A percentile compares a stretch with the other conserved stretches of the same genome.
Evolutionary conservation across 2,329 filamentous ascomycete species (phyloP).

Genomic region (Thelonectria rubi): DNA sequence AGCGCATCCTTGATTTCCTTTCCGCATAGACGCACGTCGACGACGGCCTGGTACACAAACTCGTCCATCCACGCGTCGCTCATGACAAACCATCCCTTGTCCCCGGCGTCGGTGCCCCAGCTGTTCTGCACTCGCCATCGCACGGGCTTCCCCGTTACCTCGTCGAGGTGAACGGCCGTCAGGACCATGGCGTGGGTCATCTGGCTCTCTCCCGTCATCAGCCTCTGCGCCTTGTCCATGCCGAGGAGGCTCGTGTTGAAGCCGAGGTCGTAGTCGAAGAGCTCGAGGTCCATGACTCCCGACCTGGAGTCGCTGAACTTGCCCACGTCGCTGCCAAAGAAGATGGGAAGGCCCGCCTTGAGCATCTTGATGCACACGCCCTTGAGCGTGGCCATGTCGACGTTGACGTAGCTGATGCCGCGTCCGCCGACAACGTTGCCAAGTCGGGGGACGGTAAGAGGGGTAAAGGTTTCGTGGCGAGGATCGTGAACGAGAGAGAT

Average conservation of each 20-base stretch:
- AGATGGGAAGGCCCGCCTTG: constrained; percentile 79
- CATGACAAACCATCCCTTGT: constrained; percentile 91
- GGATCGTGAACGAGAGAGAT: constrained; percentile 89
- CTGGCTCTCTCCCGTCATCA: constrained; percentile 76
- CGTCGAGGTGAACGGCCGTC: constrained; percentile 82
- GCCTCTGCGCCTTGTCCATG: constrained; percentile 78
- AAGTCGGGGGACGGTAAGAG: constrained; percentile 79
- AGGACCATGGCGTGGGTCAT: constrained; percentile 97
- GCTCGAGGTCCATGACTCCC: constrained; percentile 82
- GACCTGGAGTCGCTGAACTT: constrained; percentile 75
- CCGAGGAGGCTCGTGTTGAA: constrained; percentile 79
- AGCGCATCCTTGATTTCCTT: constrained; percentile 76
- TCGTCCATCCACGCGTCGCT: constrained; percentile 81
- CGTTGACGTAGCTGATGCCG: constrained; percentile 83
- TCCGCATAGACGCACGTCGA: constrained; percentile 74
- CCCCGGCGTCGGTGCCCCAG: constrained; percentile 76
- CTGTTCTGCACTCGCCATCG: constrained; percentile 90
- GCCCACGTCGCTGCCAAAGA: constrained; percentile 90
- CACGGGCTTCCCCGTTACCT: constrained; percentile 67
- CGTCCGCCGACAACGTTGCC: constrained; percentile 84
- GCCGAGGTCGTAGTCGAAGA: constrained; percentile 84
- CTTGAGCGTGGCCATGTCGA: constrained; percentile 78
- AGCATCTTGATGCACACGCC: constrained; percentile 79
- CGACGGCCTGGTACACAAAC: constrained; percentile 87
- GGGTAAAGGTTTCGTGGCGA: constrained; percentile 75